Evolutionary conservation across 495 filamentous ascomycete species (phyloP).

Genomic region (Geoglossum glabrum): DNA sequence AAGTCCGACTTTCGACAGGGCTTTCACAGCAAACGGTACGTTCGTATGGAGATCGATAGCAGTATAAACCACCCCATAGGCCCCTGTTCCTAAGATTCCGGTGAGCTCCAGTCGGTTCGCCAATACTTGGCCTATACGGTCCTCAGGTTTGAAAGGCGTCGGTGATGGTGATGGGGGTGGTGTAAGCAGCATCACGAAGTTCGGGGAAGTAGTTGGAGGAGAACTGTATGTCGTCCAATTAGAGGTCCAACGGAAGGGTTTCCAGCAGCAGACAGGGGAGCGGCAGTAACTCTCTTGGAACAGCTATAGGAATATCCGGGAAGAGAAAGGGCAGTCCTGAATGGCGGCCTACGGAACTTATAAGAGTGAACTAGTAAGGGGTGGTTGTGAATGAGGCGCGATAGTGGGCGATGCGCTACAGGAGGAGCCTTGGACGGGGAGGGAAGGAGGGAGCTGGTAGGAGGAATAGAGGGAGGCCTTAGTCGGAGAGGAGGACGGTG

Average conservation of each 20-base stretch:
- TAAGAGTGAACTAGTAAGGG: background rate
- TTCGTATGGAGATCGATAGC: constrained; percentile 74
- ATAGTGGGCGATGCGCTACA: background rate
- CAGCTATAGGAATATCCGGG: background rate
- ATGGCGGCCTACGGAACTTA: background rate
- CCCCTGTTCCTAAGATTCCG: constrained; percentile 74
- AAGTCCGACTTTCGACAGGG: constrained; percentile 77
- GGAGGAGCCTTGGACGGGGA: background rate
- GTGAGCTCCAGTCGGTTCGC: constrained; percentile 68
- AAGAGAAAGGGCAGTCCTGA: background rate
- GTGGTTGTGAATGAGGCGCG: background rate
- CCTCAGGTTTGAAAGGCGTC: constrained; percentile 43
- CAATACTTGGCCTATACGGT: constrained; percentile 67
- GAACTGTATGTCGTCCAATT: background rate
- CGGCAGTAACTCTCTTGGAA: background rate
- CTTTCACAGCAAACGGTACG: constrained; percentile 83
- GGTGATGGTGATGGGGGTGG: constrained; percentile 37
- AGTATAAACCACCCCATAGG: constrained; percentile 92
- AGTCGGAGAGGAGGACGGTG: background rate
- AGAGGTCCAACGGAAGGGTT: background rate
- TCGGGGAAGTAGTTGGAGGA: background rate
- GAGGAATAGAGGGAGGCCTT: background rate
- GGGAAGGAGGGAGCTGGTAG: background rate
- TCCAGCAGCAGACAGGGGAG: background rate
- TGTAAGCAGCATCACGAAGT: constrained; percentile 31